Evolutionary conservation across 768 basidiomycete species (phyloP), one percentile per base, ranked within the genome.

Genomic region (Candolleomyces efflorescens): DNA sequence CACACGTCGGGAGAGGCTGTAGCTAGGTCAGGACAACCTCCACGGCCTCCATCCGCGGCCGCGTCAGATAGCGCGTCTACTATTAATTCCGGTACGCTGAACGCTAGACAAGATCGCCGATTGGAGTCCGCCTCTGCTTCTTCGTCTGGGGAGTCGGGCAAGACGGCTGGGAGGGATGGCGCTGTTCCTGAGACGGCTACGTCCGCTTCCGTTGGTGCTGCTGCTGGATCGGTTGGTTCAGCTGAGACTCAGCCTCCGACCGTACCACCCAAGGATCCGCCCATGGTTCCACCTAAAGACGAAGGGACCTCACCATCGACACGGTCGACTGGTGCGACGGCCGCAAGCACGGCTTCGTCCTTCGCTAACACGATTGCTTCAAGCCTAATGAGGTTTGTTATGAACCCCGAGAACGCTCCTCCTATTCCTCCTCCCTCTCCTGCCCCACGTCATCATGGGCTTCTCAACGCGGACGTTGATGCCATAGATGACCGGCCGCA

Each of bases 401-500:
- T 84, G 46, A 63, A 50, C 22, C 73, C 70, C 9, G 72, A 75
- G 0, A 55, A 66, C 0, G 67, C 71, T 3, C 72, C 68, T 4
- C 63, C 75, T 2, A 44, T 67, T 3, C 63, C 75, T 2, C 46
- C 68, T 2, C 64, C 75, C n/a, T 74, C 79, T 27, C 59, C 62
- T 0, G 60, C 68, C 2, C 56, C 66, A 4, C 71, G 71, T 50
- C 82, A 82, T 50, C 82, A 84, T 59, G 81, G 79, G 5, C 71
- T 83, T 13, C 73, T 85, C 6, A 65, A 73, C 0, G 69, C 70
- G 15, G 77, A 78, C 38, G 72, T 72, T 11, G 67, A 69, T 12
- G 64, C 67, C 3, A 83, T 87, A 36, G 87, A 90, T 64, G 85
- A 87, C 13, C 81, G 82, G 20, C 90, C 91, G 2, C 91, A 94